Evolutionary conservation across 1,284 basidiomycete species (phyloP), one percentile per base, ranked within the genome.

Genomic region (Blastosporella zonata): DNA sequence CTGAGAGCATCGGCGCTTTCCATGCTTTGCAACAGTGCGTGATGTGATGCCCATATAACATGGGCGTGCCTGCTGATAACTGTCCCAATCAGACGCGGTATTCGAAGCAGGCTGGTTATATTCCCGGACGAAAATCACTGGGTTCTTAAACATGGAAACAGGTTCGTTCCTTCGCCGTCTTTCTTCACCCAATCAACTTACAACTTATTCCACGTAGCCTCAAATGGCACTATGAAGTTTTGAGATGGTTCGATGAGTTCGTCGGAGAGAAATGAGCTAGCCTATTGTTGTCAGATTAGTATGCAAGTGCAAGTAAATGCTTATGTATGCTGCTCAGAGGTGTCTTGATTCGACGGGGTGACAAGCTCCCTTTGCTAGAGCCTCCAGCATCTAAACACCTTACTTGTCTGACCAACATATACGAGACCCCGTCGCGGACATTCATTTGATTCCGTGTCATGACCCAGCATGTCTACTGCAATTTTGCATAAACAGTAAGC

Each of bases 111-210:
- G 43, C 75, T 97, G 42, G 79, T 97, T 8, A 83, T 94, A 57
- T 97, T 97, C 78, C 90, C 90, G 0, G 85, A 92, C 59, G 94
- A 97, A 72, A 96, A 96, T 61, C 93, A 96, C 65, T 95, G 90
- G 90, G 89, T 90, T 8, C 57, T 87, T 51, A 79, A 88, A 49
- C 84, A 84, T 54, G 83, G 82, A 45, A 90, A 90, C 59, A 87
- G 79, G 80, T 81, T 25, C 28, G 69, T 57, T 29, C 34, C n/a
- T 34, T 8, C 18, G 18, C n/a, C 13, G n/a, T 21, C 49, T 18
- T 22, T 8, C 37, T 10, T 33, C 7, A 23, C n/a, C 37, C 8
- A 15, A 21, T 25, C 13, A 22, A 36, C 34, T 39, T 18, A 49
- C 35, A n/a, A n/a, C n/a, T n/a, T n/a, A 18, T 31, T 22, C 50